phyloP scores from a whole-genome alignment of 2,329 filamentous ascomycete genomes.

The Aspergillus thermomutatus region DNA sequence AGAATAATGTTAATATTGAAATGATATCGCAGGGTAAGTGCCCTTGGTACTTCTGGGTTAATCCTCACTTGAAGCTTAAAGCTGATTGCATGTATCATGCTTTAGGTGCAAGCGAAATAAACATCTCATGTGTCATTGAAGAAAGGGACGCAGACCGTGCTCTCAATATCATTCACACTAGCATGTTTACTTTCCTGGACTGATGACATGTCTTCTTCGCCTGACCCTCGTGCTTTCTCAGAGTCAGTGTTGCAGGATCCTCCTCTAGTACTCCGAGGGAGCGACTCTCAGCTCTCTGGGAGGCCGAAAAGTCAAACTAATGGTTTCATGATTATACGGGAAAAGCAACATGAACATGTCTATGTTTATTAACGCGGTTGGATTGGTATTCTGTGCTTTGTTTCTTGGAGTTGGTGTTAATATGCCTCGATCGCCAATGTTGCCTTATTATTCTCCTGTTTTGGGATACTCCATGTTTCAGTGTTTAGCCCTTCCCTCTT shows the following conservation, averaged over 20 bases:
- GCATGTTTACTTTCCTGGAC: slow-evolving; percentile 93
- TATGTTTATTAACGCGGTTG: background rate
- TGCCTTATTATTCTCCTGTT: background rate
- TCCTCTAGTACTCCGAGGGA: background rate
- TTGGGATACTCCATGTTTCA: background rate
- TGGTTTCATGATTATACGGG: background rate
- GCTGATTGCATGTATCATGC: slow-evolving; percentile 13
- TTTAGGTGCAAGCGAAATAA: slow-evolving; percentile 93
- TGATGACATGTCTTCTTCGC: slow-evolving; percentile 32
- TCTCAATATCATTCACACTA: slow-evolving; percentile 94
- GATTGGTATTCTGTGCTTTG: background rate
- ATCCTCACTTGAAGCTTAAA: slow-evolving; percentile 1
- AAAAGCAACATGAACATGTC: background rate
- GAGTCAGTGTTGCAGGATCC: background rate
- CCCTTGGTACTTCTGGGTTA: slow-evolving; percentile 2
- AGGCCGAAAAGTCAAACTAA: background rate
- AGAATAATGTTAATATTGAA: slow-evolving; percentile 94
- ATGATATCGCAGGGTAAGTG: slow-evolving; percentile 95
- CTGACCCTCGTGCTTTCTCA: background rate
- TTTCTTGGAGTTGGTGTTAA: background rate
- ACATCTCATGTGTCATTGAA: slow-evolving; percentile 97
- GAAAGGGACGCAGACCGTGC: slow-evolving; percentile 86
- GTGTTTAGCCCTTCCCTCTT: background rate
- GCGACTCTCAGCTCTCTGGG: background rate
- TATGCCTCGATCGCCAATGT: background rate